phyloP scores from a whole-genome alignment of 202 grass and related monocot species.

The Carex arenaria region DNA sequence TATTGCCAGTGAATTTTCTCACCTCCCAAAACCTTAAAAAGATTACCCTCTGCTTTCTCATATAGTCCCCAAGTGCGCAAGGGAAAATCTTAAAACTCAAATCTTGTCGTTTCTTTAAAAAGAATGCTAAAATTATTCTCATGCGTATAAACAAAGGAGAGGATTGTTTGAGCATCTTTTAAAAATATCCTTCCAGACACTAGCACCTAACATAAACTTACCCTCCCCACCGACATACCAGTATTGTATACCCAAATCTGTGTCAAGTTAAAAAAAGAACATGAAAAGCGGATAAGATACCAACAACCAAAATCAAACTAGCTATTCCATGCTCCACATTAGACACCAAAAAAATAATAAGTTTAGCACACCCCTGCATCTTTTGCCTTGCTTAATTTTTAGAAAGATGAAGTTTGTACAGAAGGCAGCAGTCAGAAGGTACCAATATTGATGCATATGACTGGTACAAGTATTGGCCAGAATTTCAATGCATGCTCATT shows the following conservation, averaged over 20 bases:
- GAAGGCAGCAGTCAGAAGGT: neutral
- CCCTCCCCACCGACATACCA: neutral
- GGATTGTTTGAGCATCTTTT: neutral
- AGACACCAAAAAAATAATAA: neutral
- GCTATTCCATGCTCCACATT: neutral
- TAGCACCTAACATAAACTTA: neutral
- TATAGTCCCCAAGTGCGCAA: no score
- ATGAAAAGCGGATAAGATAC: neutral
- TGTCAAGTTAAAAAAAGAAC: neutral
- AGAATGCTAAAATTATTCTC: neutral
- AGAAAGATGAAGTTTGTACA: neutral
- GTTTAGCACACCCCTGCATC: neutral
- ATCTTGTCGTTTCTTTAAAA: no score
- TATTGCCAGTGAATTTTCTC: neutral
- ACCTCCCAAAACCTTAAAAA: no score
- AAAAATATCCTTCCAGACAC: neutral
- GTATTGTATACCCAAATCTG: neutral
- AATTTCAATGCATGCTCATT: neutral
- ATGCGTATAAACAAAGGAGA: neutral
- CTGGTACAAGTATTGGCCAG: neutral
- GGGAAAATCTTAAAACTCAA: no score
- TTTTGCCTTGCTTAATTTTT: neutral
- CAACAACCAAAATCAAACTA: neutral
- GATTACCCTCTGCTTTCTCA: neutral
- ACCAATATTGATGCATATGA: neutral